Conservation (phyloP, 441 rosid species). For the Populus hybrid region DNA sequence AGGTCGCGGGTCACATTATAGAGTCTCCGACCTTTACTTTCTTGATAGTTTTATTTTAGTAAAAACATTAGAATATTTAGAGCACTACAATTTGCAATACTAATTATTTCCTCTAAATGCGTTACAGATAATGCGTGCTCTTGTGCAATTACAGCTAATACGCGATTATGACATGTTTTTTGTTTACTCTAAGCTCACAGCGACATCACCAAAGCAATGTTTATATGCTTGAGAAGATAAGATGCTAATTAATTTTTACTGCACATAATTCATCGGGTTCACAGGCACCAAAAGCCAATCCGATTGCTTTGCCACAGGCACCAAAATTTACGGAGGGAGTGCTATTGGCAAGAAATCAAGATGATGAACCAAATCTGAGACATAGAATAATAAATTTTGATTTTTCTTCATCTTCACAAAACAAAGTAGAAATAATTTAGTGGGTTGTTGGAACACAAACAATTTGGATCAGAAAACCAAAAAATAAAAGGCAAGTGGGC, state of each 20-base stretch:
- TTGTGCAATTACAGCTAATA: not conserved
- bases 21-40: not conserved
- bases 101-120: not conserved
- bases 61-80: not conserved
- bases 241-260: not conserved
- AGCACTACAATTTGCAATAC: not conserved
- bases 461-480: not conserved
- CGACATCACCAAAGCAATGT: no score
- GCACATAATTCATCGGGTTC: not conserved
- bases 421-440: not conserved
- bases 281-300: not conserved
- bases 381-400: not conserved
- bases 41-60: not conserved
- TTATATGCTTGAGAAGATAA: not conserved
- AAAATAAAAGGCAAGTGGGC: not conserved
- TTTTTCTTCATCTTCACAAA: not conserved
- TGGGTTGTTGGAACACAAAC: not conserved
- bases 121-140: not conserved
- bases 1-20: not conserved
- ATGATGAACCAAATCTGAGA: not conserved
- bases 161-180: not conserved
- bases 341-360: not conserved
- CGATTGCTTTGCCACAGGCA: not conserved
- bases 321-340: no score
- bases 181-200: not conserved